Evolutionary conservation across 495 filamentous ascomycete genomes (phyloP).

Genomic region (Penicillium crystallinum): DNA sequence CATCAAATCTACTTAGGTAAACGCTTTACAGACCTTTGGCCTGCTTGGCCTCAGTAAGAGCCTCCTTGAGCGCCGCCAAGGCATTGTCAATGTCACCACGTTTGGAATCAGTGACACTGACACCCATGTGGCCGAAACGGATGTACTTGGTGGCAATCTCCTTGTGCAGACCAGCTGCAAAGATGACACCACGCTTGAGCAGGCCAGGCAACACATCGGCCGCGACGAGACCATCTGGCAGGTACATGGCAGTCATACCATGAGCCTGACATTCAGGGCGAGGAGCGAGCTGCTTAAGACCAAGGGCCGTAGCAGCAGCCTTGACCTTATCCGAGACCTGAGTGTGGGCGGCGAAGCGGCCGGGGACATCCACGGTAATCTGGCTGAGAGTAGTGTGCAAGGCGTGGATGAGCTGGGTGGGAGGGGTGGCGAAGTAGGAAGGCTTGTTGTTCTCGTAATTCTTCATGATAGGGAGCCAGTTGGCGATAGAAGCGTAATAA

Average conservation of each 20-base stretch:
- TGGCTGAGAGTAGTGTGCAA: slow-evolving; percentile 89
- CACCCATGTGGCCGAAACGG: slow-evolving; percentile 91
- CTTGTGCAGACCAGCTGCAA: slow-evolving; percentile 93
- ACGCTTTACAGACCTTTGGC: slow-evolving; percentile 40
- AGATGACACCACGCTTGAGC: slow-evolving; percentile 84
- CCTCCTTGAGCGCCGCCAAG: slow-evolving; percentile 67
- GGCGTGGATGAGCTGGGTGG: slow-evolving; percentile 89
- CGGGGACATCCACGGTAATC: slow-evolving; percentile 66
- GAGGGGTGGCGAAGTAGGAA: slow-evolving; percentile 95
- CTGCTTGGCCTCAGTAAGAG: slow-evolving; percentile 62
- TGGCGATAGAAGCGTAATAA: slow-evolving; percentile 93
- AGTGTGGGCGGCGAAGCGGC: slow-evolving; percentile 75
- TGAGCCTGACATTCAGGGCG: slow-evolving; percentile 89
- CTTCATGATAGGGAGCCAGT: slow-evolving; percentile 98
- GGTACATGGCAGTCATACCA: slow-evolving; percentile 95
- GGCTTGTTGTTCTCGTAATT: slow-evolving; percentile 97
- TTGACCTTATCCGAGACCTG: slow-evolving; percentile 77
- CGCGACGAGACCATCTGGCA: slow-evolving; percentile 75
- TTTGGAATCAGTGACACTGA: slow-evolving; percentile 61
- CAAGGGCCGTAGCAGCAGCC: slow-evolving; percentile 68
- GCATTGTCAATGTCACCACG: slow-evolving; percentile 75
- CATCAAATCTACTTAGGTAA: background rate
- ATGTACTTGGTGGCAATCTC: slow-evolving; percentile 68
- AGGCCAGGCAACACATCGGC: slow-evolving; percentile 81
- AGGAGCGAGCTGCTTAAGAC: slow-evolving; percentile 77